Evolutionary conservation across 192 early-diverging fungal genomes (phyloP), one percentile per base, ranked within the genome.

Genomic region (Linnemannia exigua): DNA sequence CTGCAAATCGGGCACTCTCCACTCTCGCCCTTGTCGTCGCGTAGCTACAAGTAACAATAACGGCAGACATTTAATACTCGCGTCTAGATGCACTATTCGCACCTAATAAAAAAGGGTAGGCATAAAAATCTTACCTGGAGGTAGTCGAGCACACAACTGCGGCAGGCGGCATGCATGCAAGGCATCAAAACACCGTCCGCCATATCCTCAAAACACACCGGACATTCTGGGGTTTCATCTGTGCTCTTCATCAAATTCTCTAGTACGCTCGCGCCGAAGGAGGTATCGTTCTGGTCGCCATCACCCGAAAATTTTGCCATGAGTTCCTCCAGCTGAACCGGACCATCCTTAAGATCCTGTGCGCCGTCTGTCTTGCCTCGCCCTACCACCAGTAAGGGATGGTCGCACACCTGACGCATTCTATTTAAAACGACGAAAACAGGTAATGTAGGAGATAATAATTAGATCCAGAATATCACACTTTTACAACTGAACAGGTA

Each of bases 361-460:
- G 28, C 73, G 31, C 50, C 74, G 25, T 80, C 84, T 37, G 51
- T 71, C 51, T 50, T 69, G 46, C 70, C 35, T 70, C 76, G 87
- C 28, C 81, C 70, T 37, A 91, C n/a, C 12, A 89, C 84, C 46
- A 92, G 66, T 68, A 89, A 77, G 12, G 95, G 94, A 71, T 96
- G 95, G 47, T 92, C 92, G 68, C 93, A 94, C 16, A 93, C 90
- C 87, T 95, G 94, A 17, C 95, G 91, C 79, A 96, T 86, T 9
- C 93, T 89, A 68, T 74, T 4, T n/a, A 19, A 87, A 79, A 37
- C 91, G 87, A 68, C 58, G 16, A 17, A 15, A 88, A 76, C 48
- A 73, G 15, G 17, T 16, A 35, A 41, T 11, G 14, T 1, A 5
- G 6, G 31, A 9, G 5, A 44, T 58, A 54, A 36, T 50, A 22